Base-by-base conservation (phyloP, 2,329 filamentous ascomycete species). In the Lachnellula suecica region DNA sequence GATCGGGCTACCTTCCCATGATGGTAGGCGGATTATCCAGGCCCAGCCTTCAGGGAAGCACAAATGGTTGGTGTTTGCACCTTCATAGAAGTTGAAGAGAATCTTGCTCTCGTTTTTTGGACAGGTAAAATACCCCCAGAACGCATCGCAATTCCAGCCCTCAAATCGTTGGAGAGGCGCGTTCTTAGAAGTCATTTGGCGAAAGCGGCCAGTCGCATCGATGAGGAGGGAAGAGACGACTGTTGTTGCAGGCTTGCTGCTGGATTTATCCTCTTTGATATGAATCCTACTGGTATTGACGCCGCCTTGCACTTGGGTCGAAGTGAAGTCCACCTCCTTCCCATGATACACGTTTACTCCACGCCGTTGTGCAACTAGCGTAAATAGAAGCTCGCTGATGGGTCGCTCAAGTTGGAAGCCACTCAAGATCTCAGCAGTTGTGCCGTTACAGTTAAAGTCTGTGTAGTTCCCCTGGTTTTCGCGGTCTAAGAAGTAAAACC, bases 21-120 rank as follows among this genome's bases (percentile, higher is more conserved):
- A 59, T 7, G 57, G 59, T 22, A 65, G 56, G 42, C 58, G 54
- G 38, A 66, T 66, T 6, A 63, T 56, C 63, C 60, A 66, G 22
- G 54, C 59, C 63, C 64, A 66, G 17, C 63, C 64, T 53, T 66
- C 63, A 19, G 61, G 49, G 17, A 65, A 46, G 46, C 63, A 66
- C 17, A 66, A 54, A 44, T 66, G 63, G 19, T 66, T 66, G 4
- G 62, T 66, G 38, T 63, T 59, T n/a, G 53, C 52, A 29, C 56
- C 56, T 19, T 64, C 58, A 31, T 59, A 65, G 49, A 56, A 34
- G 19, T 52, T 46, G n/a, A 65, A 53, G 4, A 59, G 58, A 35
- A 65, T 58, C n/a, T 63, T 49, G 29, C 38, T 52, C 38, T 65
- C 60, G 22, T 63, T 57, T 10, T 52, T 47, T n/a, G 46, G 24